Conservation (phyloP, 805 yeast genomes). For the Lipomyces lipofer region DNA sequence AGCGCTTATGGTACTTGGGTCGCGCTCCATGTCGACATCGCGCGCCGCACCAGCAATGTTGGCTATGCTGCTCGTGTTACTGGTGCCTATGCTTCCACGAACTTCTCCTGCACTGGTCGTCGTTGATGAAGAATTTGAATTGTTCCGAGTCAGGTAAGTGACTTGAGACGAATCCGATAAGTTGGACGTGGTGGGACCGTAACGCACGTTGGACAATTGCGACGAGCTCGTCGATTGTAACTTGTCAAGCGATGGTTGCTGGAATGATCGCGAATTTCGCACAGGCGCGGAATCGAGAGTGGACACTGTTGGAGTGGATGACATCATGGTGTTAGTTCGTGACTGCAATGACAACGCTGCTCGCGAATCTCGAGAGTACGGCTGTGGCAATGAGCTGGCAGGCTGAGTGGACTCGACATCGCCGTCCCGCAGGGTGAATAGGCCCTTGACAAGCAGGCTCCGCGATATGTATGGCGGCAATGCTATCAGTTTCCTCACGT, state of each 20-base stretch:
- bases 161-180: background rate
- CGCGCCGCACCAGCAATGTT: conserved; percentile 8
- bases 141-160: no score
- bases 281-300: background rate
- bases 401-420: conserved; percentile 52
- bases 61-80: conserved; percentile 7
- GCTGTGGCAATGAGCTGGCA: conserved; percentile 40
- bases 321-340: background rate
- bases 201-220: background rate
- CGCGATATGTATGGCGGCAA: conserved; percentile 67
- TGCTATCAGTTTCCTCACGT: conserved; percentile 59
- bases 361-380: conserved; percentile 21
- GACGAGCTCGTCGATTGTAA: conserved; percentile 9
- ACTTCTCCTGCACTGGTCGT: conserved; percentile 9
- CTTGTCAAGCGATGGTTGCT: conserved; percentile 11
- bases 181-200: background rate
- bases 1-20: conserved; percentile 3
- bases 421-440: conserved; percentile 68
- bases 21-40: conserved; percentile 19
- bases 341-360: background rate
- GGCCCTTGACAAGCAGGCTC: conserved; percentile 50
- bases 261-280: background rate
- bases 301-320: background rate
- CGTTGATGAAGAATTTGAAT: conserved; percentile 10
- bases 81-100: conserved; percentile 8